phyloP scores from a whole-genome alignment of 768 basidiomycete genomes.

The Hortiboletus campestris region DNA sequence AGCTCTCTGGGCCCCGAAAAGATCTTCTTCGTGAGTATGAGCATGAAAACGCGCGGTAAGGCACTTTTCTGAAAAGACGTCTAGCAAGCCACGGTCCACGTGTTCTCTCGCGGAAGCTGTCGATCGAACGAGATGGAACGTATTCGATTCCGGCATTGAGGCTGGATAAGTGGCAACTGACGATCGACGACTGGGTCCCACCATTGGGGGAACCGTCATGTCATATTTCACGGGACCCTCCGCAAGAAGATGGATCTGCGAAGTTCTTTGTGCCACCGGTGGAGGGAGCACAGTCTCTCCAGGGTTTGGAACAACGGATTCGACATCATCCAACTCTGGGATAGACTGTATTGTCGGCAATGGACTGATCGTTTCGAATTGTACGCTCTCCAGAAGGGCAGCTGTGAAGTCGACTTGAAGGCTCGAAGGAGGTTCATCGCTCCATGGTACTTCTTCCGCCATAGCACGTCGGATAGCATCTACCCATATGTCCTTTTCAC shows the following conservation, averaged over 20 bases:
- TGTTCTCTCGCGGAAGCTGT: conserved; percentile 62
- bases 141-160: conserved; percentile 44
- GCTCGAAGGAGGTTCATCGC: conserved; percentile 62
- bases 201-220: conserved; percentile 4
- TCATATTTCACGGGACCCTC: conserved; percentile 23
- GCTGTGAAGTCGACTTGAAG: conserved; percentile 46
- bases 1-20: conserved; percentile 55
- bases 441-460: conserved; percentile 45
- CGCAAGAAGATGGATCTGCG: conserved; percentile 20
- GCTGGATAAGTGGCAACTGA: conserved; percentile 60
- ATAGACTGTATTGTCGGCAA: conserved; percentile 59
- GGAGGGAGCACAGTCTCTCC: conserved; percentile 4
- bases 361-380: conserved; percentile 39
- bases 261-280: neutral
- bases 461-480: conserved; percentile 57
- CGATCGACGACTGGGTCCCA: conserved; percentile 51
- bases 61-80: conserved; percentile 77
- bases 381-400: conserved; percentile 36
- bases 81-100: conserved; percentile 75
- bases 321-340: conserved; percentile 40
- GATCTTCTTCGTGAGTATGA: conserved; percentile 56
- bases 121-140: conserved; percentile 65
- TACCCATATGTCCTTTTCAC: conserved; percentile 89
- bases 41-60: conserved; percentile 67
- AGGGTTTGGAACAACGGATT: conserved; percentile 4